These are phyloP conservation scores for Yarrowia sp. DNA, from an alignment of 805 yeast genomes.

Conservation along the genomic window DNA sequence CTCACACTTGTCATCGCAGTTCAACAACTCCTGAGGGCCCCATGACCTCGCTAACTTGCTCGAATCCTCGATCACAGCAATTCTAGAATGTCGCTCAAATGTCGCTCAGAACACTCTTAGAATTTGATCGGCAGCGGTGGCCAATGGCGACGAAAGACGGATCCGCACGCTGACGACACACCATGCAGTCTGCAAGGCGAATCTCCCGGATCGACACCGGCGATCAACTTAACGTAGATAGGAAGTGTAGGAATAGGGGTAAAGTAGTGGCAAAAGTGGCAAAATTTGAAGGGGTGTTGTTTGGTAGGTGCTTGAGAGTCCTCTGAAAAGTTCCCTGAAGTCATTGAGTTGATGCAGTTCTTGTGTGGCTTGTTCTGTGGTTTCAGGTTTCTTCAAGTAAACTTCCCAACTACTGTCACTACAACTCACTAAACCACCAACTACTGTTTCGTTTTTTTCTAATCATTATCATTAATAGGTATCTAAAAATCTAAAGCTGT, in stretches of 20 bases:
- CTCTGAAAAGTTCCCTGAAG: too few species aligned
- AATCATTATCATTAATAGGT: slow-evolving; percentile 29
- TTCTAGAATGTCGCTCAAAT: slow-evolving; percentile 29
- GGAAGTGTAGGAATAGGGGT: not conserved
- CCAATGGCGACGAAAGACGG: not conserved
- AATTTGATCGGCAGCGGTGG: slow-evolving; percentile 1
- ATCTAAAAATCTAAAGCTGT: slow-evolving; percentile 18
- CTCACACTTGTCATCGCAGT: too few species aligned
- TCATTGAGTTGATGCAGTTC: too few species aligned
- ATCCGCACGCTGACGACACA: not conserved
- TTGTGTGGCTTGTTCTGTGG: too few species aligned
- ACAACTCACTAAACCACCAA: not conserved
- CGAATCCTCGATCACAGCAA: slow-evolving; percentile 6
- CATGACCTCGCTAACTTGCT: not conserved
- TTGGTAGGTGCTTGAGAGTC: too few species aligned
- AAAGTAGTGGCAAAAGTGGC: too few species aligned
- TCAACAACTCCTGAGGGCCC: too few species aligned
- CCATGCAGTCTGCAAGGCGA: not conserved
- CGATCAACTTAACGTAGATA: not conserved
- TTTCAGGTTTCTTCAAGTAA: too few species aligned
- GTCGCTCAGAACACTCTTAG: not conserved
- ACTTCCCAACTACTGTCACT: not conserved
- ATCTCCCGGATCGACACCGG: slow-evolving; percentile 25
- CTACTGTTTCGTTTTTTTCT: not conserved
- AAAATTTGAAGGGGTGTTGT: too few species aligned